Evolutionary conservation across 2,329 filamentous ascomycete genomes (phyloP).

Genomic region (Bipolaris oryzae): DNA sequence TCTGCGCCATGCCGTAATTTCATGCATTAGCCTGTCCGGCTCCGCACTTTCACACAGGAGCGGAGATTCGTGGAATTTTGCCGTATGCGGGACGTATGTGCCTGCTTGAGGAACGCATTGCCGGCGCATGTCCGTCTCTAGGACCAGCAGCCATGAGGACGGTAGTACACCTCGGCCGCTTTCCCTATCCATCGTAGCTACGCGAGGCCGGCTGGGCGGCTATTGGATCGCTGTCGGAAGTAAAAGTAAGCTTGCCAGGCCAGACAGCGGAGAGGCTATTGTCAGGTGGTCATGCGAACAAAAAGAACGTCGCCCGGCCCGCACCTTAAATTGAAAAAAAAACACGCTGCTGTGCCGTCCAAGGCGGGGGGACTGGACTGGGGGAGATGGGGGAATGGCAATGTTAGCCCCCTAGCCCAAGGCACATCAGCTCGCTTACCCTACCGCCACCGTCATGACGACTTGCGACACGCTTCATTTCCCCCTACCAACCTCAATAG

Average conservation of each 20-base stretch:
- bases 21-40: conserved; percentile 6
- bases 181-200: conserved; percentile 8
- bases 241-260: background rate
- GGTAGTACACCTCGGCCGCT: conserved; percentile 5
- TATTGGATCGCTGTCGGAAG: conserved; percentile 18
- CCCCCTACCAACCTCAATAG: conserved; percentile 10
- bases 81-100: background rate
- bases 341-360: background rate
- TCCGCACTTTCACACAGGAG: background rate
- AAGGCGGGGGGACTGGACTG: conserved; percentile 10
- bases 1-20: background rate
- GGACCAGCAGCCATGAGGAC: background rate
- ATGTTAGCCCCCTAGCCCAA: background rate
- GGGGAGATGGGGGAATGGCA: background rate
- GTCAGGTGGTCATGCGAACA: conserved; percentile 12
- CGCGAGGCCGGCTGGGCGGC: background rate
- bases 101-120: background rate
- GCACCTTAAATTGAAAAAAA: conserved; percentile 12
- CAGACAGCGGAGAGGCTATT: background rate
- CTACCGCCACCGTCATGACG: conserved; percentile 7
- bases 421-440: conserved; percentile 10
- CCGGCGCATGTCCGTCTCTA: conserved; percentile 1
- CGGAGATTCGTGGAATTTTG: conserved; percentile 14
- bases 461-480: conserved; percentile 16
- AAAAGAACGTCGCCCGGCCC: conserved; percentile 9